Conservation (phyloP, 2,329 filamentous ascomycete species). For the Magnaporthiopsis poae region DNA sequence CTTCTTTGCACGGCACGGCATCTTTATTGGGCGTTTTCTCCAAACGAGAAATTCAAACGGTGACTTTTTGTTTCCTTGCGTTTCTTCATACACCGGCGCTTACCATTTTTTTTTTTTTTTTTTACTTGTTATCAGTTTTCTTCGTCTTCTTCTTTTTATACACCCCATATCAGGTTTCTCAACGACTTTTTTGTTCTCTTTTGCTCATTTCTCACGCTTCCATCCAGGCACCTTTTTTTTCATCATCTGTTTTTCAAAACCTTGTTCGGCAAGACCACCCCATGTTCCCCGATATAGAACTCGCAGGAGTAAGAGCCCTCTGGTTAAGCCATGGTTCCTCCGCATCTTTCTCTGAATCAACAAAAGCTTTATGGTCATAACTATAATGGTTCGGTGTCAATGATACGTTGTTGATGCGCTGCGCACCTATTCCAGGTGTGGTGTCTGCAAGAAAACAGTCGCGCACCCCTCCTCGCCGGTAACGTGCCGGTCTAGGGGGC, state of each 20-base stretch:
- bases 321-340: neutral
- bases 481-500: too few relatives aligned
- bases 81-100: conserved; percentile 1
- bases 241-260: neutral
- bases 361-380: neutral
- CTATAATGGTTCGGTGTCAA: neutral
- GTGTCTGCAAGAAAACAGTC: too few relatives aligned
- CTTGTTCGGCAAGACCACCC: neutral
- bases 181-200: neutral
- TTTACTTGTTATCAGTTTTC: neutral
- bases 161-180: conserved; percentile 8
- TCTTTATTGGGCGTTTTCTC: conserved; percentile 5
- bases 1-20: conserved; percentile 4
- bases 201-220: conserved; percentile 1
- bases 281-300: neutral
- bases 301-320: neutral
- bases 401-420: too few relatives aligned
- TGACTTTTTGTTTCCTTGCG: conserved; percentile 2
- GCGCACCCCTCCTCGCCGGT: too few relatives aligned
- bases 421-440: too few relatives aligned
- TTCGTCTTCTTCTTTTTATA: conserved; percentile 7
- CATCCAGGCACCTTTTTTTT: neutral
- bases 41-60: conserved; percentile 1
- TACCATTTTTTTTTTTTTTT: neutral
- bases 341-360: neutral